A percentile compares a stretch with the other conserved stretches of the same genome.
phyloP scores from a whole-genome alignment of 176 grass and related monocot species.

The Panicum miliaceum region DNA sequence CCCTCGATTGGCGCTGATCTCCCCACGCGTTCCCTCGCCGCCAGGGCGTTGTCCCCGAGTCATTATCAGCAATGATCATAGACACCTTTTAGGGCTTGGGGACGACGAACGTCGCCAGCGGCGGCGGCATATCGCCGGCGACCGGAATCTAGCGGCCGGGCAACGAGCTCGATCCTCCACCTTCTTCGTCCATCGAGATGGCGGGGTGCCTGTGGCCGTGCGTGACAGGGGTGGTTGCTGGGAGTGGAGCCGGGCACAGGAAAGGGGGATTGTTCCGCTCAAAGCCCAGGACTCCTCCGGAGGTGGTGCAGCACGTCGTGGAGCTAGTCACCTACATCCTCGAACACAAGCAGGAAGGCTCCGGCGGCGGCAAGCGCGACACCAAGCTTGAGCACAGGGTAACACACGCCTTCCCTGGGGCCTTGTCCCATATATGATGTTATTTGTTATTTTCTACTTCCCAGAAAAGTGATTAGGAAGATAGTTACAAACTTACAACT shows the following conservation, averaged over 20 bases:
- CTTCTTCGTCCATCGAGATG: background rate
- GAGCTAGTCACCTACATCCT: conserved; percentile 31
- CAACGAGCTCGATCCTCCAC: background rate
- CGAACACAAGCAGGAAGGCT: background rate
- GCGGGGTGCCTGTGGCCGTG: conserved; percentile 54
- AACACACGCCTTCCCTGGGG: background rate
- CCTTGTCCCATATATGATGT: background rate
- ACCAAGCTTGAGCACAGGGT: conserved; percentile 44
- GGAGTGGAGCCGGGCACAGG: background rate
- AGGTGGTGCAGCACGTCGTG: conserved; percentile 35
- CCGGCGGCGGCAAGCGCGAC: conserved; percentile 19
- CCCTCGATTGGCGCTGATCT: too few relatives aligned
- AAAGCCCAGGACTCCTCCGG: conserved; percentile 33
- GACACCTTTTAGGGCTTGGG: background rate
- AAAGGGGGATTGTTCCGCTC: conserved; percentile 27
- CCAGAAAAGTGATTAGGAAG: background rate
- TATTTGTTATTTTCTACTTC: background rate
- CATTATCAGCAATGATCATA: too few relatives aligned
- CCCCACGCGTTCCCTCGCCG: too few relatives aligned
- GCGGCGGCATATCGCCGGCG: background rate
- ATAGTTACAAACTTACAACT: background rate
- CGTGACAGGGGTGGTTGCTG: background rate
- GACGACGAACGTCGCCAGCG: background rate
- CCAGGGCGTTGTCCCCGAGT: too few relatives aligned
- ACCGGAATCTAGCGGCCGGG: background rate